Evolutionary conservation across 164 flowering plant genomes (phyloP).

Genomic region (Dillenia turbinata): DNA sequence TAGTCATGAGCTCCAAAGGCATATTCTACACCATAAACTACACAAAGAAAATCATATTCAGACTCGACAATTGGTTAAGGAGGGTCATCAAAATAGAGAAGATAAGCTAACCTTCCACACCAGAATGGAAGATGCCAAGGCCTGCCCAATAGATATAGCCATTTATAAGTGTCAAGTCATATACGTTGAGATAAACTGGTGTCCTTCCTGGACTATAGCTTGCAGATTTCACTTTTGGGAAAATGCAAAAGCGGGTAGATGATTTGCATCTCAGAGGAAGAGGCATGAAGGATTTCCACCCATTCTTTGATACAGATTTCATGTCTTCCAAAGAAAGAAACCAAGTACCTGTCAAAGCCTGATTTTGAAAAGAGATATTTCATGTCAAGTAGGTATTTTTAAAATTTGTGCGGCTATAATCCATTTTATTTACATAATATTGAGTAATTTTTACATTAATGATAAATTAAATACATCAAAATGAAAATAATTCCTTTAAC

Average conservation of each 20-base stretch:
- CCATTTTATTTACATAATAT: too few species aligned
- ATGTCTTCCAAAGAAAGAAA: conserved; percentile 24
- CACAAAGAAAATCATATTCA: background rate
- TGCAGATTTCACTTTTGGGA: conserved; percentile 65
- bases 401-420: too few species aligned
- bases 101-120: conserved; percentile 34
- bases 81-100: background rate
- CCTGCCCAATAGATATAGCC: conserved; percentile 52
- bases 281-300: conserved; percentile 61
- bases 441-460: too few species aligned
- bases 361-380: too few species aligned
- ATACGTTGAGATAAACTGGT: conserved; percentile 51
- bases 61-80: too few species aligned
- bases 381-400: too few species aligned
- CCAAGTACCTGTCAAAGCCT: conserved; percentile 16
- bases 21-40: conserved; percentile 63
- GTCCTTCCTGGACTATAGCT: conserved; percentile 50
- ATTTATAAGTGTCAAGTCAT: conserved; percentile 39
- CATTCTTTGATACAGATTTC: conserved; percentile 65
- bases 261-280: conserved; percentile 56
- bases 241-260: conserved; percentile 62
- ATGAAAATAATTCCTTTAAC: too few species aligned
- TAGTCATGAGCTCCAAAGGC: conserved; percentile 63
- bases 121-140: conserved; percentile 46
- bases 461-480: too few species aligned